Evolutionary conservation across 768 basidiomycete species (phyloP), one percentile per base, ranked within the genome.

Genomic region (Serendipita sp.): DNA sequence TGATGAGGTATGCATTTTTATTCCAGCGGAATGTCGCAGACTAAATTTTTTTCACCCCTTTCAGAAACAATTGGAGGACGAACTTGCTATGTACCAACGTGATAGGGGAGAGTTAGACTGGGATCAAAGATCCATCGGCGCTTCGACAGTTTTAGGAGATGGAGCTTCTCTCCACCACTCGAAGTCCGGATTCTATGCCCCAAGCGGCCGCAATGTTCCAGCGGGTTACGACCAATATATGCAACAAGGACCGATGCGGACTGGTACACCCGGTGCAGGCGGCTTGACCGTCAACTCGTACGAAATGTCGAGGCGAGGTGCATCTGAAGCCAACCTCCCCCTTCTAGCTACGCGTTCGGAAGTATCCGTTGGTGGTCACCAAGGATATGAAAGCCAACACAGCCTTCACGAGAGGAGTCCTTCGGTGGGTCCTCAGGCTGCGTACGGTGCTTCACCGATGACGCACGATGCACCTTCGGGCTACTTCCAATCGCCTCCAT

Each of bases 21-120:
- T 44, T 2, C 1, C n/a, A 24, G 15, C 10, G 24, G 38, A 13
- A 30, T 34, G 7, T 51, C 54, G 38, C 30, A 32, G n/a, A 15
- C 16, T n/a, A 24, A 41, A 24, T 24, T 24, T 24, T 24, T 34
- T 48, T 32, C 16, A 32, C 38, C 38, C 13, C 30, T 45, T 45
- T 66, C 65, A 86, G 81, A 77, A 75, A 68, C 87, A 92, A 67
- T 78, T 92, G 54, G 89, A 86, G 72, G 91, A 89, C 71, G 90
- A 92, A 70, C 88, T 86, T n/a, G 77, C 73, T 4, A 74, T 88
- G 18, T 92, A 92, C 70, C 81, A 79, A 68, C 83, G 88, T 15
- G 90, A 92, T 71, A 79, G 87, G 66, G 90, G 89, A 63, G 90
- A 95, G 73, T 71, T 85, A 56, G 91, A 94, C 69, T 95, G 89